phyloP scores from a whole-genome alignment of 2,329 filamentous ascomycete genomes.

The Shiraia bambusicola region DNA sequence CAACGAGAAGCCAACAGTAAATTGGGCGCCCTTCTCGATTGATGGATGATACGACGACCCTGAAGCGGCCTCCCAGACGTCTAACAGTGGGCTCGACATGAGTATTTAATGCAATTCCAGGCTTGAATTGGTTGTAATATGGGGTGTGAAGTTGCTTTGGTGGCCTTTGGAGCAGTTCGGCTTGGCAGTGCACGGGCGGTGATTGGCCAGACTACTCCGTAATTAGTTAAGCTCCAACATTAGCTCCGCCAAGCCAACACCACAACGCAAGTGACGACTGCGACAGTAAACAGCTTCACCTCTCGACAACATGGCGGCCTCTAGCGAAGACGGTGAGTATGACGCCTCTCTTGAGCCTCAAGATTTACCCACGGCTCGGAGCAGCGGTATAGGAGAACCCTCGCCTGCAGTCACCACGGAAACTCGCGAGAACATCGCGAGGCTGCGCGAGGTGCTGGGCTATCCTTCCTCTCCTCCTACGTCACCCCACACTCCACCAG shows the following conservation, averaged over 20 bases:
- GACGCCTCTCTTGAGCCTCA: not conserved
- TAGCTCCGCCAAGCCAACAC: conserved; percentile 7
- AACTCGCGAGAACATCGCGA: conserved; percentile 10
- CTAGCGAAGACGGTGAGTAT: conserved; percentile 42
- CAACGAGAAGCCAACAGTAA: conserved; percentile 75
- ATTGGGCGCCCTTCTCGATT: conserved; percentile 80
- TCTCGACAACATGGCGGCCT: conserved; percentile 34
- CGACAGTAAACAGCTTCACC: conserved; percentile 9
- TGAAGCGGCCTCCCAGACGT: conserved; percentile 92
- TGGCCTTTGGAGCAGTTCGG: conserved; percentile 23
- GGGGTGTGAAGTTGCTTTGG: conserved; percentile 20
- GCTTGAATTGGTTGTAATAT: conserved; percentile 5
- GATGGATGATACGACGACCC: conserved; percentile 80
- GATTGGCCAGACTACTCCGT: conserved; percentile 23
- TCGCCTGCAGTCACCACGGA: conserved; percentile 6
- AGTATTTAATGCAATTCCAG: conserved; percentile 21
- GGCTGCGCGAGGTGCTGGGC: conserved; percentile 18
- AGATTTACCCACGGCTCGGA: not conserved
- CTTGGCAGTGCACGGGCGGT: conserved; percentile 13
- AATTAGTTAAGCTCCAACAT: no score
- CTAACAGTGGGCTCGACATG: conserved; percentile 61
- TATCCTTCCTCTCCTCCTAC: conserved; percentile 23
- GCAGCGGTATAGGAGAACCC: no score
- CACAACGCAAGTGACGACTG: conserved; percentile 13
- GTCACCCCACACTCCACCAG: conserved; percentile 5